Evolutionary conservation across 1,284 basidiomycete species (phyloP), one percentile per base, ranked within the genome.

Genomic region (Trichosporon coremiiforme): DNA sequence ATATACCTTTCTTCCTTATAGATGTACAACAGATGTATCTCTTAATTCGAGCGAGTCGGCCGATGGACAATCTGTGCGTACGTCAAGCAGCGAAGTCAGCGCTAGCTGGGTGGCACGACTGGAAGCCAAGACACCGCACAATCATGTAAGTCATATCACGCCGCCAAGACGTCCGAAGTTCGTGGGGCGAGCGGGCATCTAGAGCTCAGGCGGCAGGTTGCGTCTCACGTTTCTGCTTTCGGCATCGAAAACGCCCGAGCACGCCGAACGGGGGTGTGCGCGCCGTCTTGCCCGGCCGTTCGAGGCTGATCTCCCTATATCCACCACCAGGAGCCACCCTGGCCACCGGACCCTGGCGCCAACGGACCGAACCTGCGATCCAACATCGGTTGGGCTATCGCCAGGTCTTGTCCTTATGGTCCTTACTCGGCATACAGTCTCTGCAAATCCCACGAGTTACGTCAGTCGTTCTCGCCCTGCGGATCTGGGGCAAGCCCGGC

Each of bases 11-110:
- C 13, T 35, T 17, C 31, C 9, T 62, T 31, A 62, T 33, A 35
- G 57, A 62, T 62, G 57, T 62, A 62, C 57, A 62, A 62, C 57
- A 62, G 57, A 62, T 62, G 57, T 62, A 62, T 62, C 31, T 8
- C 57, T 22, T 62, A 35, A 62, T 62, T 17, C 8, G 25, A 25
- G 25, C 9, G 50, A 53, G 50, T 41, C 38, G 38, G 12, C 38
- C 13, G 38, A 17, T 12, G 38, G 38, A 15, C 25, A 25, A 25
- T 25, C 25, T 25, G 25, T 25, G 25, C 25, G 25, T 25, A 25
- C 25, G 25, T 25, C 25, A 25, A 25, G 25, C 25, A 25, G 25
- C 25, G 25, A 25, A 17, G 10, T 41, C 9, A 41, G 38, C 38
- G 38, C 12, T 25, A 25, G 25, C 25, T 25, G 25, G 13, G 15